Conservation (phyloP, 164 flowering plant genomes). For the Magnolia officinalis region DNA sequence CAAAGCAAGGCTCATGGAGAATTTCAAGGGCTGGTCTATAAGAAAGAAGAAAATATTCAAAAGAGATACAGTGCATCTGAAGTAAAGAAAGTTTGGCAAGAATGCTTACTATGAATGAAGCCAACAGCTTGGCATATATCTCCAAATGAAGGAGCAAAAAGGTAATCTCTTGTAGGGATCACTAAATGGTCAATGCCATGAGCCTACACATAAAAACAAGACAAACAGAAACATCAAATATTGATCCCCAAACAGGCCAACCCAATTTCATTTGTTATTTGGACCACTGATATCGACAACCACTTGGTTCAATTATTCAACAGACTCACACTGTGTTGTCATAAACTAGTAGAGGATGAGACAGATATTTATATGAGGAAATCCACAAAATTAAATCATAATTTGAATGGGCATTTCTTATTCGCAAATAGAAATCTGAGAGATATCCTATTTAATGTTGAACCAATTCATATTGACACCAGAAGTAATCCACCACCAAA, state of each 20-base stretch:
- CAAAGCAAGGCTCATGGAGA: background rate
- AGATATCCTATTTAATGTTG: no score
- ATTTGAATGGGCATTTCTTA: no score
- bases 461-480: no score
- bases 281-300: background rate
- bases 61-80: background rate
- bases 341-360: background rate
- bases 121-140: conserved; percentile 72
- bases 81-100: background rate
- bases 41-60: background rate
- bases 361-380: background rate
- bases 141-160: conserved; percentile 73
- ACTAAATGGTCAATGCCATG: conserved; percentile 76
- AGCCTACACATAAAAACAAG: conserved; percentile 32
- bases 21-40: background rate
- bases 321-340: background rate
- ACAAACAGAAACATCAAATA: no score
- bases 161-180: conserved; percentile 91
- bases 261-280: background rate
- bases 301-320: background rate
- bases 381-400: background rate
- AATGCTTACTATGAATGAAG: conserved; percentile 67
- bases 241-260: background rate
- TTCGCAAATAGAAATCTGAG: no score
- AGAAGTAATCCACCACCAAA: no score